These are phyloP conservation scores for Gleditsia sinensis DNA, from an alignment of 306 rosid genomes.

Conservation along the genomic window DNA sequence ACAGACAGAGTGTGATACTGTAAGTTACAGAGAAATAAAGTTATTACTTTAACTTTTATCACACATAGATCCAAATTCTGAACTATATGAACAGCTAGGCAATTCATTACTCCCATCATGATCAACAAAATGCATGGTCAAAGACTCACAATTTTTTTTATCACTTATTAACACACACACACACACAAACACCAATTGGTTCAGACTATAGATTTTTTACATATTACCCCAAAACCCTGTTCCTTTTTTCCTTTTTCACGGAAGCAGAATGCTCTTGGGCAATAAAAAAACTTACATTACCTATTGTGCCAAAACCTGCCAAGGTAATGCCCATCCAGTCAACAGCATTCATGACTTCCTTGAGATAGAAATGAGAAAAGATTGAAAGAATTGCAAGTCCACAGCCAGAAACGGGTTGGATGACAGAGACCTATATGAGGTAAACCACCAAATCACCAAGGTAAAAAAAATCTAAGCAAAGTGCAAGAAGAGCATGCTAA, in stretches of 20 bases:
- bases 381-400: constrained; percentile 94
- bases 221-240: not conserved
- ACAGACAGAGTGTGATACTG: not conserved
- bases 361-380: constrained; percentile 94
- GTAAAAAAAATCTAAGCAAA: not conserved
- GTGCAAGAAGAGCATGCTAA: constrained; percentile 5
- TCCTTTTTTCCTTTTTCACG: not conserved
- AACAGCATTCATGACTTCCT: constrained; percentile 90
- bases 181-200: not conserved
- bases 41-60: not conserved
- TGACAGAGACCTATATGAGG: constrained; percentile 77
- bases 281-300: constrained; percentile 69
- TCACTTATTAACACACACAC: not conserved
- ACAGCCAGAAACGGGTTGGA: constrained; percentile 97
- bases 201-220: not conserved
- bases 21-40: constrained; percentile 1
- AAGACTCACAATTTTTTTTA: constrained; percentile 1
- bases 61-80: not conserved
- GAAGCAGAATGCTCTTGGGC: constrained; percentile 4
- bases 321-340: constrained; percentile 93
- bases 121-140: constrained; percentile 20
- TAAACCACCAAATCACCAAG: constrained; percentile 30
- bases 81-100: not conserved
- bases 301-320: constrained; percentile 97
- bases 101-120: not conserved